Base-by-base conservation (phyloP, 2,329 filamentous ascomycete genomes). In the Lachnum nothofagi region DNA sequence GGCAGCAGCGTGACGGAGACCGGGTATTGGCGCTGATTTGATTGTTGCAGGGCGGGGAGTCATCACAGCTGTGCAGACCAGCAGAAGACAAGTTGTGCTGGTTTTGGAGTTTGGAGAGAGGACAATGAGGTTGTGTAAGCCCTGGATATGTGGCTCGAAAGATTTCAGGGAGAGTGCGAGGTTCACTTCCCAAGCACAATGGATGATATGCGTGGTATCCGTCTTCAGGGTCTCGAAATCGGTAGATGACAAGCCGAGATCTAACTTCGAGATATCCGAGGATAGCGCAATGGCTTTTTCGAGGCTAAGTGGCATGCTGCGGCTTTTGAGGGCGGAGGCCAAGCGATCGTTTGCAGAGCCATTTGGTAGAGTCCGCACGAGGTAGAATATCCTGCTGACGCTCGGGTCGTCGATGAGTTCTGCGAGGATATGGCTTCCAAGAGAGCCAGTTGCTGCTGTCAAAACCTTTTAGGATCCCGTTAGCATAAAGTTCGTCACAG, bases 401-500 rank as follows among this genome's bases (percentile, higher is more conserved):
- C 78, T 76, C 6, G 77, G 72, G n/a, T 78, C 70, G 2, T 73
- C 69, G 2, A 77, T 74, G 16, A 86, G 72, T 12, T 80, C 74
- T 3, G 76, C 73, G 2, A 80, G 69, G 1, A 83, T 66, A 56
- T 83, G 79, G 0, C 77, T 71, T 1, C 83, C 83, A 0, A 86
- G 68, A 1, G 80, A 82, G 1, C 83, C 82, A 0, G 83, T 86
- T 0, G 76, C 74, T 5, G 7, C 31, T 16, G 31, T 34, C n/a
- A 16, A 34, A 14, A 5, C n/a, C n/a, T 16, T 34, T 34, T 16
- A 16, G 31, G 5, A 14, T 5, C 5, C n/a, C n/a, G 8, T 34
- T 34, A 16, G n/a, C 5, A 46, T 17, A n/a, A 43, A n/a, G 7
- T 16, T 16, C 16, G 7, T 43, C 20, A 17, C 16, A 8, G 8